These are phyloP conservation scores for Litchi chinensis DNA, from an alignment of 345 rosid species.

Conservation along the genomic window DNA sequence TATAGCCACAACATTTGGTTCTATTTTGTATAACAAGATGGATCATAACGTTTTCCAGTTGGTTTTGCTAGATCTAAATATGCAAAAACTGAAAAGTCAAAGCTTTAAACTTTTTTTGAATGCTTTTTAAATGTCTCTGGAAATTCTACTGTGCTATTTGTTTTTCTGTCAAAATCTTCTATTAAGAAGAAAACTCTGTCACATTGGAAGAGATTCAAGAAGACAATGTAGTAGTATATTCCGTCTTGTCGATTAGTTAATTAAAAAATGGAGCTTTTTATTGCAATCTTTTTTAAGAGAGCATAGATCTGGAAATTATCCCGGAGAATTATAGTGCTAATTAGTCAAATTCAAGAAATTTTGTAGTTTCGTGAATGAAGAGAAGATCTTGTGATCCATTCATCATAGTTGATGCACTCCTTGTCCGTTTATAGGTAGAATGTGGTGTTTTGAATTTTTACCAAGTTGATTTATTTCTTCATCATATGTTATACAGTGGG, in stretches of 20 bases:
- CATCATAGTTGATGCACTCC: neutral
- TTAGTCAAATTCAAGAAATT: neutral
- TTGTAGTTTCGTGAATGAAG: neutral
- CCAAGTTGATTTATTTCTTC: neutral
- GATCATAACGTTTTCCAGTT: neutral
- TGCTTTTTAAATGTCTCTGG: no score
- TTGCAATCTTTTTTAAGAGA: neutral
- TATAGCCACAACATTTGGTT: neutral
- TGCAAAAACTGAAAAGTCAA: neutral
- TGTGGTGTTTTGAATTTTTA: neutral
- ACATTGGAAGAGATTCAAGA: neutral
- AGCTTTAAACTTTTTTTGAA: neutral
- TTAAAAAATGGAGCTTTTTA: neutral
- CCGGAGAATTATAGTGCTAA: neutral
- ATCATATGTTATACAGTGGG: conserved; percentile 54
- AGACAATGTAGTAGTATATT: neutral
- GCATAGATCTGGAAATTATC: neutral
- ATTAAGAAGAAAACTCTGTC: neutral
- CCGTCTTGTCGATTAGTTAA: neutral
- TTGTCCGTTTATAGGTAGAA: neutral
- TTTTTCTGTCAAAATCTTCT: no score
- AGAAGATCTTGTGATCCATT: neutral
- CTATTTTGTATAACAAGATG: neutral
- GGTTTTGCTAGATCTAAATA: neutral
- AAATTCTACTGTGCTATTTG: no score